Evolutionary conservation across 768 basidiomycete species (phyloP).

Genomic region (Suillus decipiens): DNA sequence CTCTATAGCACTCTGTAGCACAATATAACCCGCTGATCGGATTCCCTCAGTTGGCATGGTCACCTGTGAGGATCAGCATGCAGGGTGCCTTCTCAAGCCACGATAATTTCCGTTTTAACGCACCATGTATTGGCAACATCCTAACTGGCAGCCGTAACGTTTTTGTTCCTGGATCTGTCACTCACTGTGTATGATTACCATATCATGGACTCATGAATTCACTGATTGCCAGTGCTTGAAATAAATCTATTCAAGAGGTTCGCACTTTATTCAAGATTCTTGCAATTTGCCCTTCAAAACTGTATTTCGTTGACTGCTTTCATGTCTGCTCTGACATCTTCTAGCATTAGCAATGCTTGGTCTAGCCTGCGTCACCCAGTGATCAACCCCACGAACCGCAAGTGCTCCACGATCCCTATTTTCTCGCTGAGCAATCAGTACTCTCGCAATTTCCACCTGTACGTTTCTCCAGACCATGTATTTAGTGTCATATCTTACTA

Average conservation of each 20-base stretch:
- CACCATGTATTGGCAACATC: no score
- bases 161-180: background rate
- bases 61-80: no score
- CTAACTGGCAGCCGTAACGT: no score
- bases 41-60: no score
- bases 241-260: background rate
- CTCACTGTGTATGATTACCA: no score
- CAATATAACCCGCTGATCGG: no score
- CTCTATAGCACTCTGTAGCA: no score
- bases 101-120: no score
- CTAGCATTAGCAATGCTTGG: background rate
- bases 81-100: no score
- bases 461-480: constrained; percentile 15
- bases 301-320: background rate
- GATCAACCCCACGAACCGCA: constrained; percentile 53
- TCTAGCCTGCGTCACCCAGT: background rate
- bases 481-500: constrained; percentile 26
- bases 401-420: constrained; percentile 53
- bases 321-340: background rate
- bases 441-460: constrained; percentile 52
- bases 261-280: background rate
- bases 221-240: background rate
- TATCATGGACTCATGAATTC: no score
- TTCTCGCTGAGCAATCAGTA: constrained; percentile 50
- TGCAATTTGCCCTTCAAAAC: background rate